A percentile compares a stretch with the other conserved stretches of the same genome.
phyloP scores from a whole-genome alignment of 257 asterid species.

The Solanum sejunctum region DNA sequence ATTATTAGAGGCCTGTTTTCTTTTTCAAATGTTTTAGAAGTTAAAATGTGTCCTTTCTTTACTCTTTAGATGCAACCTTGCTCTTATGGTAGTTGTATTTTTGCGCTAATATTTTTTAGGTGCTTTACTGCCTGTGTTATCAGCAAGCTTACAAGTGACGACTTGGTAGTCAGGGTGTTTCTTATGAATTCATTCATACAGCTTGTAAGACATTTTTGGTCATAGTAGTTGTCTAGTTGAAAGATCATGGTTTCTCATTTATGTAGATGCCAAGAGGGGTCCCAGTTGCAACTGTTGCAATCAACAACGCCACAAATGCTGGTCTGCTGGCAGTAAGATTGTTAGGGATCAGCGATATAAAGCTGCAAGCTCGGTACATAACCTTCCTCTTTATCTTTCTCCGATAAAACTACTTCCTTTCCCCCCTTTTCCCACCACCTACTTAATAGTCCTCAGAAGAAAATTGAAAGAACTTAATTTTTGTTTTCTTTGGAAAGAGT shows the following conservation, averaged over 20 bases:
- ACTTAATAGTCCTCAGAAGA: not conserved
- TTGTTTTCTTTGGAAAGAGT: not conserved
- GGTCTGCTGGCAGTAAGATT: constrained; percentile 78
- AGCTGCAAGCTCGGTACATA: constrained; percentile 63
- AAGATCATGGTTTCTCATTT: not conserved
- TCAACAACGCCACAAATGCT: constrained; percentile 94
- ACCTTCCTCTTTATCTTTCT: not conserved
- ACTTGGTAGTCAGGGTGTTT: not conserved
- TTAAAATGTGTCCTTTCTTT: not conserved
- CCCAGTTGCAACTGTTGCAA: constrained; percentile 92
- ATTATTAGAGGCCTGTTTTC: not conserved
- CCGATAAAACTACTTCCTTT: not conserved
- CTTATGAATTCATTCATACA: not conserved
- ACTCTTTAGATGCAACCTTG: not conserved
- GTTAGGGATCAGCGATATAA: constrained; percentile 64
- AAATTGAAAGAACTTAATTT: not conserved
- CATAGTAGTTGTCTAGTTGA: not conserved
- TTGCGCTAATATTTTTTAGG: not conserved
- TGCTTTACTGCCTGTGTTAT: not conserved
- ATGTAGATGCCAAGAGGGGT: constrained; percentile 94
- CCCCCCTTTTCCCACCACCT: not conserved
- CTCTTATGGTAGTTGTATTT: not conserved
- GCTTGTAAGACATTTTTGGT: not conserved
- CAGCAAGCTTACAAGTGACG: not conserved
- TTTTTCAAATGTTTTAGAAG: not conserved